phyloP scores from a whole-genome alignment of 768 basidiomycete species.

The Pleurotus tuber-regium region DNA sequence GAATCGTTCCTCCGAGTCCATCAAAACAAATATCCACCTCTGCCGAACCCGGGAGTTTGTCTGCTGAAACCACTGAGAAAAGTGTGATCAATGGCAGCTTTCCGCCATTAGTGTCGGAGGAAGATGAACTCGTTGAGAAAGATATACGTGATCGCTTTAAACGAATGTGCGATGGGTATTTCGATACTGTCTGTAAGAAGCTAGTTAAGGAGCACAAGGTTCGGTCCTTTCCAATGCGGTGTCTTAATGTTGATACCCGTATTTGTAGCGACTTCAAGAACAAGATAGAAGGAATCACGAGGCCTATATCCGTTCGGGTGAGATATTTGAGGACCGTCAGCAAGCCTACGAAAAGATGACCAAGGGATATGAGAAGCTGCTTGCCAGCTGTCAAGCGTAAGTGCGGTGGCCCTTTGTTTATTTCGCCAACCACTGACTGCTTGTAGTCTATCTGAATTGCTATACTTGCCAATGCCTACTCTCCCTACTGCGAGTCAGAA shows the following conservation, averaged over 20 bases:
- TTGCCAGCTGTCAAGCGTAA: slow-evolving; percentile 85
- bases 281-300: slow-evolving; percentile 97
- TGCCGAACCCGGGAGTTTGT: slow-evolving; percentile 56
- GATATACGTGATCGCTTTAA: slow-evolving; percentile 88
- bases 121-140: slow-evolving; percentile 77
- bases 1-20: slow-evolving; percentile 52
- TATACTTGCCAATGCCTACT: slow-evolving; percentile 76
- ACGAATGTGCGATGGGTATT: slow-evolving; percentile 92
- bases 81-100: slow-evolving; percentile 31
- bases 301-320: slow-evolving; percentile 98
- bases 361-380: slow-evolving; percentile 88
- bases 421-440: slow-evolving; percentile 2
- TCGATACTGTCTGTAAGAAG: slow-evolving; percentile 89
- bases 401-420: slow-evolving; percentile 19
- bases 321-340: slow-evolving; percentile 98
- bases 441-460: slow-evolving; percentile 78
- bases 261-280: slow-evolving; percentile 82
- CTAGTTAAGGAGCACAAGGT: slow-evolving; percentile 90
- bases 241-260: not conserved
- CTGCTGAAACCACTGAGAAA: slow-evolving; percentile 30
- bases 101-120: slow-evolving; percentile 43
- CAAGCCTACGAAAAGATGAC: slow-evolving; percentile 99
- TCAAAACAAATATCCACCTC: slow-evolving; percentile 58
- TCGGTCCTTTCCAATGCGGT: slow-evolving; percentile 18
- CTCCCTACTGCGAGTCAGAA: slow-evolving; percentile 84